phyloP scores from a whole-genome alignment of 768 basidiomycete species.

The Jaapia argillacea region DNA sequence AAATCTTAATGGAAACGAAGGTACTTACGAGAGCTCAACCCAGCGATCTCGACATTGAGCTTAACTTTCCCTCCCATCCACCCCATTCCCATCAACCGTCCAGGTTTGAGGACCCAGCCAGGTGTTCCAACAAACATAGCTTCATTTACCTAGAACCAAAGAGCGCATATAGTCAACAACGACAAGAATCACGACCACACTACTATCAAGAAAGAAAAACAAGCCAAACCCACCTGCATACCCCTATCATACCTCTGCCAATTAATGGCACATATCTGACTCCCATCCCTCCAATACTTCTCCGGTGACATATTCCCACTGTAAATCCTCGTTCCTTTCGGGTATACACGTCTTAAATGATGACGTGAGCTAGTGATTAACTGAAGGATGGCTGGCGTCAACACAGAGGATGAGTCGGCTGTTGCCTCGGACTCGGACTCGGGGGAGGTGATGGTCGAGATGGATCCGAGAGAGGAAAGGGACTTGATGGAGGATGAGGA shows the following conservation, averaged over 20 bases:
- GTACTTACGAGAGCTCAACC: slow-evolving; percentile 33
- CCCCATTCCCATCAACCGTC: slow-evolving; percentile 14
- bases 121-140: slow-evolving; percentile 46
- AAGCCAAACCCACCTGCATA: slow-evolving; percentile 27
- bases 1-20: no score
- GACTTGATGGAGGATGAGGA: no score
- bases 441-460: no score
- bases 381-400: slow-evolving; percentile 1
- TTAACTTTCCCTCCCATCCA: slow-evolving; percentile 9
- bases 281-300: slow-evolving; percentile 44
- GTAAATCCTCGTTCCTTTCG: slow-evolving; percentile 42
- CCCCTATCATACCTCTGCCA: slow-evolving; percentile 53
- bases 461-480: no score
- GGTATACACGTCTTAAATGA: slow-evolving; percentile 48
- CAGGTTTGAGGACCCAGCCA: slow-evolving; percentile 48
- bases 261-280: slow-evolving; percentile 48
- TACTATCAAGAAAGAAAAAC: neutral
- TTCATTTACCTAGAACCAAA: no score
- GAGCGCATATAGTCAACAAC: slow-evolving; percentile 13
- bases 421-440: no score
- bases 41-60: slow-evolving; percentile 27
- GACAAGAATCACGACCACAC: neutral
- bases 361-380: slow-evolving; percentile 32
- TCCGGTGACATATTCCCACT: slow-evolving; percentile 47
- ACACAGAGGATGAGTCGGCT: no score